Evolutionary conservation across 2,329 filamentous ascomycete genomes (phyloP), one percentile per base, ranked within the genome.

Genomic region (Pyrenophora graminea): DNA sequence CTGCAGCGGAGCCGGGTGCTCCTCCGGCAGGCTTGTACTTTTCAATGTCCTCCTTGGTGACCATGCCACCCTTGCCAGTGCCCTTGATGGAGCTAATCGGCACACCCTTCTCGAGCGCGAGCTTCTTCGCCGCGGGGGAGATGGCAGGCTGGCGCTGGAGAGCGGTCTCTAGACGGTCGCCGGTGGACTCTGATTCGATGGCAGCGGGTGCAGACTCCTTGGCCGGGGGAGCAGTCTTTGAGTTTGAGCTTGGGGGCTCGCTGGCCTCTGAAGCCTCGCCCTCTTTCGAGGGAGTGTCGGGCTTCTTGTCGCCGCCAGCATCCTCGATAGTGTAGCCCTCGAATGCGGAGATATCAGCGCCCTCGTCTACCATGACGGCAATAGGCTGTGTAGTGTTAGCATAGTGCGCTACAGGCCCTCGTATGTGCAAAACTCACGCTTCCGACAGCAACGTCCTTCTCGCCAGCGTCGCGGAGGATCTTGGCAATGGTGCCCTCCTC

Each of bases 401-500:
- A 46, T 21, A 9, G 13, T 3, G 1, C 17, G 12, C 19, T 10
- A 30, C 12, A 13, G 27, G 7, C 27, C 10, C 27, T 30, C 27
- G 12, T 30, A 13, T 30, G 10, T 30, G 27, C 27, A 30, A 30
- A 39, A 64, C 67, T 80, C 85, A 99, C 94, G 77, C 89, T 94
- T 75, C 94, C 94, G 68, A 99, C 91, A 25, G 93, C 76, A 57
- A 99, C 81, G 74, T 99, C 94, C 82, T 97, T 99, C 77, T 88
- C 88, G 62, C 95, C 95, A 54, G 88, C 87, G 39, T 96, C 89
- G 80, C 91, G 94, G 71, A 99, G 81, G 59, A 97, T 84, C 84
- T 96, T 96, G 69, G 94, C 93, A 64, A 99, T 83, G 55, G 96
- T 84, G 81, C 93, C 94, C 74, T 97, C 94, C 71, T 99, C 94